Percentiles rank a stretch among this genome's conserved stretches.
phyloP scores from a whole-genome alignment of 2,329 filamentous ascomycete genomes.

The Colletotrichum scovillei region DNA sequence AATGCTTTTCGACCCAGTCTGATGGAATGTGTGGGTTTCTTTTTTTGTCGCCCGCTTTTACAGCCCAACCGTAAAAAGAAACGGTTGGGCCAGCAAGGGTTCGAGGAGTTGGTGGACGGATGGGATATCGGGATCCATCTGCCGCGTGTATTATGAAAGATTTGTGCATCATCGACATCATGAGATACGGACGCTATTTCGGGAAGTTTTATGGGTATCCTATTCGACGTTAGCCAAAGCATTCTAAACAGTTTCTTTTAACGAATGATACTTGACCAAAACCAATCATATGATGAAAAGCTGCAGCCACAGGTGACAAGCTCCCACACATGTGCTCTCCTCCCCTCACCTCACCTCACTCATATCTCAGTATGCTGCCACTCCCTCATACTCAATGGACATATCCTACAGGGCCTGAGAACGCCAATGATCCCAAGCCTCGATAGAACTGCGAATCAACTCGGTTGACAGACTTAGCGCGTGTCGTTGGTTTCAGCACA shows the following conservation, averaged over 20 bases:
- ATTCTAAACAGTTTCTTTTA: conserved; percentile 6
- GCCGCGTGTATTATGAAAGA: conserved; percentile 33
- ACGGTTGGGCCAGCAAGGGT: background rate
- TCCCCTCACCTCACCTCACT: too few relatives aligned
- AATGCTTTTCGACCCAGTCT: conserved; percentile 14
- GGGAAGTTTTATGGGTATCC: conserved; percentile 20
- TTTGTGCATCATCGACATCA: conserved; percentile 32
- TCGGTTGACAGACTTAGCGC: background rate
- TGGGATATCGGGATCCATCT: conserved; percentile 18
- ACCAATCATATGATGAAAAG: background rate
- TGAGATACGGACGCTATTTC: conserved; percentile 33
- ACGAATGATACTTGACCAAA: conserved; percentile 6
- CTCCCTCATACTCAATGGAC: too few relatives aligned
- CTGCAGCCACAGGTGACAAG: background rate
- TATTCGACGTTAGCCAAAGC: conserved; percentile 30
- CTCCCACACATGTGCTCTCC: background rate
- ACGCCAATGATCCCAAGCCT: background rate
- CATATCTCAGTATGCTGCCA: too few relatives aligned
- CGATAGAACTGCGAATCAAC: background rate
- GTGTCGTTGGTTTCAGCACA: conserved; percentile 19
- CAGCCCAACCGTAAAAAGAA: background rate
- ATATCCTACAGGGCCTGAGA: background rate
- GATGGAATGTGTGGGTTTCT: conserved; percentile 23
- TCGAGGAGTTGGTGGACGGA: conserved; percentile 22
- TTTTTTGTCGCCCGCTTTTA: conserved; percentile 15